A percentile compares a stretch with the other conserved stretches of the same genome.
These are phyloP conservation scores for Aspergillus costaricaensis DNA, from an alignment of 2,329 filamentous ascomycete species.

Conservation along the genomic window DNA sequence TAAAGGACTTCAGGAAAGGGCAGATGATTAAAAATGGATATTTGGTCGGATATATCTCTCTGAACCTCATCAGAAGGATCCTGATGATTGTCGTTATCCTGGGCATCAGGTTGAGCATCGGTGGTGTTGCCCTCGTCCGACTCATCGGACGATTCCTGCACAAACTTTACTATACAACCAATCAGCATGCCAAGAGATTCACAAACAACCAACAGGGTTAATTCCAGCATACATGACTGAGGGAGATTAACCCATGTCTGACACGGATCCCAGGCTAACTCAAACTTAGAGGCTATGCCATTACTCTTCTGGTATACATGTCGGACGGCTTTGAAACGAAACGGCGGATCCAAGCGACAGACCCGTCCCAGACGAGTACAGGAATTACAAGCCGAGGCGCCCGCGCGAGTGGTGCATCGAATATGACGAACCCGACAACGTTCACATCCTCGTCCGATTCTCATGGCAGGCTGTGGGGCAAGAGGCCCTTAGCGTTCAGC, in stretches of 20 bases:
- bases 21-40: neutral
- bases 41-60: neutral
- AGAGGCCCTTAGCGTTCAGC: constrained; percentile 14
- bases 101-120: constrained; percentile 1
- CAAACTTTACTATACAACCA: constrained; percentile 27
- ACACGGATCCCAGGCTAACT: constrained; percentile 32
- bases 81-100: constrained; percentile 2
- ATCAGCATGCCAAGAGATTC: neutral
- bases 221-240: constrained; percentile 25
- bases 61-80: neutral
- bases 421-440: constrained; percentile 41
- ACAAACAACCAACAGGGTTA: neutral
- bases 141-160: constrained; percentile 26
- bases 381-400: constrained; percentile 32
- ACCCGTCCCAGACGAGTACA: constrained; percentile 31
- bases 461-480: constrained; percentile 27
- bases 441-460: constrained; percentile 37
- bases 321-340: constrained; percentile 36
- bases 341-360: constrained; percentile 37
- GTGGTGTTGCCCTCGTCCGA: constrained; percentile 11
- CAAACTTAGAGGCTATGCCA: constrained; percentile 28
- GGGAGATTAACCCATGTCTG: constrained; percentile 38
- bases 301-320: constrained; percentile 38
- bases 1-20: constrained; percentile 1
- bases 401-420: constrained; percentile 32